Evolutionary conservation across 768 basidiomycete genomes (phyloP), one percentile per base, ranked within the genome.

Genomic region (Clitopilus passeckerianus): DNA sequence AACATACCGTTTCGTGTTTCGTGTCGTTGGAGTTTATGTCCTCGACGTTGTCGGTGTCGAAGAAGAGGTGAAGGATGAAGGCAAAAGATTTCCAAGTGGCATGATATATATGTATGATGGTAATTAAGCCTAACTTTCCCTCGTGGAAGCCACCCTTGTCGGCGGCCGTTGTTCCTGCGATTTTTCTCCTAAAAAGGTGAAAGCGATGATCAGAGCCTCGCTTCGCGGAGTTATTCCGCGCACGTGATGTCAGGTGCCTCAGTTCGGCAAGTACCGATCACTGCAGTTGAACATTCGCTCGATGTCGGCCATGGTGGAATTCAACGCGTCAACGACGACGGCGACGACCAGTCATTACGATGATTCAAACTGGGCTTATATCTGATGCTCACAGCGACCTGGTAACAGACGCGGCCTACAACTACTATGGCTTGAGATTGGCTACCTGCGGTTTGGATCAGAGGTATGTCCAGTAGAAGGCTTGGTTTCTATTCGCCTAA

Each of bases 381-480:
- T 84, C 80, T 58, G 88, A 84, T 64, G 89, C 89, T 5, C 92
- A 94, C 72, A 81, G 75, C 56, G 91, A 93, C 70, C 82, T 93
- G 24, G 79, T 93, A 30, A 93, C 92, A 0, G 94, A 95, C 74
- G 83, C 91, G 58, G 82, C 87, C 12, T 97, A 95, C 68, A 93
- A 96, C 68, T 95, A 90, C 71, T 97, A 96, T 69, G 95, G 95
- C 2, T 80, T 87, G 16, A 80, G 83, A 57, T 78, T 94, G 34
- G 91, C 91, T 8, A 91, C 92, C 0, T 91, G 89, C 65, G 83
- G 90, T 62, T 77, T 93, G 15, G 93, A 94, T 69, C 91, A 94
- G 71, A 79, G 88, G 91, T 90, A 63, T 53, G 74, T 57, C 12
- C 46, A 50, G 9, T 18, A 50, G n/a, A 35, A 33, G 43, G 27